A percentile compares a stretch with the other conserved stretches of the same genome.
phyloP scores from a whole-genome alignment of 805 yeast genomes.

The Candida coleopterorum region DNA sequence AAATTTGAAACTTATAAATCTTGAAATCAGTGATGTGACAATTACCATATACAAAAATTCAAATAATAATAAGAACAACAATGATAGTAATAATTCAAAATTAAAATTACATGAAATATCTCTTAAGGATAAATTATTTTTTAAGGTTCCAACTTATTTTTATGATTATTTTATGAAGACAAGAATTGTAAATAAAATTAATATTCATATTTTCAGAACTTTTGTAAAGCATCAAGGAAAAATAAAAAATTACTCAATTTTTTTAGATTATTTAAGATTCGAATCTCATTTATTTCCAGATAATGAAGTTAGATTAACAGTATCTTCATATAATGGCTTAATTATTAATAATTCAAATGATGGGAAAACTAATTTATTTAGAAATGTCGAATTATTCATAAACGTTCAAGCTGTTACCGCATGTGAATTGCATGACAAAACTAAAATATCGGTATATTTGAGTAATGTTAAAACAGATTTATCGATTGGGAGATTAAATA shows the following conservation, averaged over 20 bases:
- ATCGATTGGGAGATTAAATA: constrained; percentile 15
- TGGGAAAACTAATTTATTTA: constrained; percentile 16
- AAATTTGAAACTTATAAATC: constrained; percentile 22
- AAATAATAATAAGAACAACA: neutral
- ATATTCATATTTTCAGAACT: constrained; percentile 19
- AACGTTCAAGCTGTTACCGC: constrained; percentile 17
- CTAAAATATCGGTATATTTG: constrained; percentile 12
- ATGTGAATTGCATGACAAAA: constrained; percentile 9
- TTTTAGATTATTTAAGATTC: constrained; percentile 19
- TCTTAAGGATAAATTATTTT: constrained; percentile 8
- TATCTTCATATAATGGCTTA: constrained; percentile 18
- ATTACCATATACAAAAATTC: neutral
- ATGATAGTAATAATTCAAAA: too few relatives aligned
- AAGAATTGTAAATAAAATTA: constrained; percentile 20
- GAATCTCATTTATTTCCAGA: constrained; percentile 15
- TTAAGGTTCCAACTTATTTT: constrained; percentile 16
- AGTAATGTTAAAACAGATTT: constrained; percentile 11
- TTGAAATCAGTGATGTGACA: constrained; percentile 22
- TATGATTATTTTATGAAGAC: constrained; percentile 16
- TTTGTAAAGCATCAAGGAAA: constrained; percentile 10
- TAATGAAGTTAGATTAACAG: constrained; percentile 9
- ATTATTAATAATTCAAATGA: constrained; percentile 14
- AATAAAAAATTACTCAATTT: constrained; percentile 13
- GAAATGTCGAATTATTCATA: constrained; percentile 21
- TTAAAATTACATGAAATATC: constrained; percentile 3